Percentiles rank a stretch among this genome's conserved stretches.
Conservation (phyloP, 2,329 filamentous ascomycete species). For the Cercospora sp. region DNA sequence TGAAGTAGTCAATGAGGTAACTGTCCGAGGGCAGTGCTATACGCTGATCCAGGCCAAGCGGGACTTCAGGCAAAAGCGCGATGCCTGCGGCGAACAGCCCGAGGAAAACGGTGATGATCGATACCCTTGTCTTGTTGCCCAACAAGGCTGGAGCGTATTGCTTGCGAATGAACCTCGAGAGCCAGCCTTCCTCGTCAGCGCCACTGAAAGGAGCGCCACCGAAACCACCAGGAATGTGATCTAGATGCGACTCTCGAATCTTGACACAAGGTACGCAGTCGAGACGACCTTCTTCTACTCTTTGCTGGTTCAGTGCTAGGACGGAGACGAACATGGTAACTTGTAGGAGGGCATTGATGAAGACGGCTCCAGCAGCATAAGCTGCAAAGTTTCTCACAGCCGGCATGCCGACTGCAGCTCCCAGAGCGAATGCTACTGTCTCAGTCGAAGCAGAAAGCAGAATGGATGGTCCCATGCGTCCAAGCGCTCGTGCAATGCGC, state of each 20-base stretch:
- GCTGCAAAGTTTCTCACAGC: conserved; percentile 96
- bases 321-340: conserved; percentile 97
- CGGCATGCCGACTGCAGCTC: conserved; percentile 94
- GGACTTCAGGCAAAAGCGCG: conserved; percentile 77
- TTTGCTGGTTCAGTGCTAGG: conserved; percentile 82
- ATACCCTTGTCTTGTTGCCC: conserved; percentile 74
- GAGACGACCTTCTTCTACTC: conserved; percentile 83
- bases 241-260: conserved; percentile 70
- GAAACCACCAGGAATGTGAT: conserved; percentile 64
- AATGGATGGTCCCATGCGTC: conserved; percentile 95
- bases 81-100: conserved; percentile 83
- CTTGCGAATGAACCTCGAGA: conserved; percentile 89
- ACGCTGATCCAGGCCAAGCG: conserved; percentile 88
- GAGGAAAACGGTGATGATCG: conserved; percentile 76
- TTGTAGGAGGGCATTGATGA: conserved; percentile 95
- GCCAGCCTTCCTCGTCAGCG: conserved; percentile 74
- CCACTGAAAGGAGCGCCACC: conserved; percentile 63
- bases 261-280: conserved; percentile 91
- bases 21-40: conserved; percentile 92
- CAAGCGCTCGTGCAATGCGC: conserved; percentile 82
- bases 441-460: conserved; percentile 93
- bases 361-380: conserved; percentile 91
- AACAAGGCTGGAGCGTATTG: conserved; percentile 81
- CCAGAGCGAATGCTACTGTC: conserved; percentile 88
- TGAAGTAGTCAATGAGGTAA: conserved; percentile 94